phyloP scores from a whole-genome alignment of 2,329 filamentous ascomycete species.

The Hymenoscyphus fructigenus region DNA sequence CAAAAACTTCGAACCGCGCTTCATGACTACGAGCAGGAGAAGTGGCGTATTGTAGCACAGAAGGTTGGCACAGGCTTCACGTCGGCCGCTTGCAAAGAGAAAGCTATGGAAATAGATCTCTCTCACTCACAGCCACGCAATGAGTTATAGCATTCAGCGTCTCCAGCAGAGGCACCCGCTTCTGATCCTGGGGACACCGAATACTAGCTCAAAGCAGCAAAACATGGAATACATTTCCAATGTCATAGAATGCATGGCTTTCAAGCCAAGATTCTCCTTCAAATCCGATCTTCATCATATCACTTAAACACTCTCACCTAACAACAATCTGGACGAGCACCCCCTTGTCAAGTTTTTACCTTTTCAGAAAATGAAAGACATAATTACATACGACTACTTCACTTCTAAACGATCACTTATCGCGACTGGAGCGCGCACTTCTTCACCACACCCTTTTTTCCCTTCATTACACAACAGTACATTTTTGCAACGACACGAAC shows the following conservation, averaged over 20 bases:
- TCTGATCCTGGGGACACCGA: constrained; percentile 38
- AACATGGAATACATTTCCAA: constrained; percentile 16
- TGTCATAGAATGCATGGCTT: constrained; percentile 20
- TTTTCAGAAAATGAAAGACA: constrained; percentile 7
- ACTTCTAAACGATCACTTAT: constrained; percentile 16
- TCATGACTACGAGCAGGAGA: constrained; percentile 85
- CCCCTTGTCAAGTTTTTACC: constrained; percentile 15
- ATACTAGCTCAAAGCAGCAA: constrained; percentile 31
- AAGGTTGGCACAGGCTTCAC: constrained; percentile 91
- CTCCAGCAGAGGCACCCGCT: constrained; percentile 37
- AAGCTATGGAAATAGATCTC: constrained; percentile 27
- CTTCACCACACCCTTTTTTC: constrained; percentile 13
- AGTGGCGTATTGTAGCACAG: constrained; percentile 87
- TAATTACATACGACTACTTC: constrained; percentile 14
- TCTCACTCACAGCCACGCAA: too few species aligned
- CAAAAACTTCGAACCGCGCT: constrained; percentile 74
- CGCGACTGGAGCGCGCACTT: constrained; percentile 29
- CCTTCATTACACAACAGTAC: constrained; percentile 11
- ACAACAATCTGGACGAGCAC: constrained; percentile 18
- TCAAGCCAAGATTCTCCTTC: constrained; percentile 23
- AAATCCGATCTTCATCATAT: constrained; percentile 21
- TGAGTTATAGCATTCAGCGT: constrained; percentile 38
- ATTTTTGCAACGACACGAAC: not conserved
- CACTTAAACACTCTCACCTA: constrained; percentile 10
- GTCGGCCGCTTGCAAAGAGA: constrained; percentile 78